phyloP scores from a whole-genome alignment of 495 filamentous ascomycete species.

The Hyaloscypha hepaticicola region DNA sequence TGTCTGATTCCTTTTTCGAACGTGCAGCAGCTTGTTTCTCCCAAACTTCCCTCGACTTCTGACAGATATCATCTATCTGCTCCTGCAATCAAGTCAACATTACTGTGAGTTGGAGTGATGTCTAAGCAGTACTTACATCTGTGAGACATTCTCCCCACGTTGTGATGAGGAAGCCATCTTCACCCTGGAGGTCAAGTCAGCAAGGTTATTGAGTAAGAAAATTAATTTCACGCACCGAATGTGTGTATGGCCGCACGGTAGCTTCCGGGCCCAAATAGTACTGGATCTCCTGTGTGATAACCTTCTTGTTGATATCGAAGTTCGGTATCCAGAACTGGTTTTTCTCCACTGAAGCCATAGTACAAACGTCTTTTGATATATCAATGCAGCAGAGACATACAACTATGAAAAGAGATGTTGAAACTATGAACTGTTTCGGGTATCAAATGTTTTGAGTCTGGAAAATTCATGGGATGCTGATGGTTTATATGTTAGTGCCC shows the following conservation, averaged over 20 bases:
- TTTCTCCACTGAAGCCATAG: conserved; percentile 29
- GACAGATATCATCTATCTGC: conserved; percentile 58
- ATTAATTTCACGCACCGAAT: conserved; percentile 40
- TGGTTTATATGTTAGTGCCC: neutral
- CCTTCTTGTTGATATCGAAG: conserved; percentile 55
- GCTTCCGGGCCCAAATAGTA: conserved; percentile 55
- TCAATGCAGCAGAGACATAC: conserved; percentile 22
- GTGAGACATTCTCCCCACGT: conserved; percentile 53
- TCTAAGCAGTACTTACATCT: conserved; percentile 43
- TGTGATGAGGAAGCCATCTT: conserved; percentile 56
- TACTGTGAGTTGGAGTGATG: neutral
- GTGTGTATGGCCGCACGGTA: conserved; percentile 53
- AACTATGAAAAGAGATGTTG: neutral
- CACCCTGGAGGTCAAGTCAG: conserved; percentile 43
- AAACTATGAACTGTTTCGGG: neutral
- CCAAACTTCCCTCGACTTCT: conserved; percentile 55
- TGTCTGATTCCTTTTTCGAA: conserved; percentile 45
- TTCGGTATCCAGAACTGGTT: conserved; percentile 59
- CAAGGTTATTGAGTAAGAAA: conserved; percentile 30
- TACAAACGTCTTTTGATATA: conserved; percentile 17
- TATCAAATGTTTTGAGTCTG: neutral
- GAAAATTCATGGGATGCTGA: neutral
- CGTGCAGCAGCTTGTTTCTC: conserved; percentile 55
- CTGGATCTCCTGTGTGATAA: conserved; percentile 56
- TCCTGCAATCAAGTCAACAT: conserved; percentile 39